Conservation (phyloP, 805 yeast species). For the Ogataea minuta region DNA sequence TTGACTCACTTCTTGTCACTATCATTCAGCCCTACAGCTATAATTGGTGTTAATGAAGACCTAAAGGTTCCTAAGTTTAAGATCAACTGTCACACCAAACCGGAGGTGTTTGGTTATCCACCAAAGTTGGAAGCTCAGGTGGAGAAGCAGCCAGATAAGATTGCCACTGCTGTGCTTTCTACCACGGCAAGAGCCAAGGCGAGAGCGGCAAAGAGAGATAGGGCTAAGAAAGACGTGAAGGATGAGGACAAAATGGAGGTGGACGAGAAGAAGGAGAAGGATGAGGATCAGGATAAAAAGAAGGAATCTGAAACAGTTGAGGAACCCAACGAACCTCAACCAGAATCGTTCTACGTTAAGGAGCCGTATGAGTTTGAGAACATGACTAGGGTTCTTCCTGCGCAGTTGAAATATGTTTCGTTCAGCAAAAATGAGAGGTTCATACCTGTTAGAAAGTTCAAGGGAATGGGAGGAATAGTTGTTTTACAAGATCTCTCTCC, state of each 20-base stretch:
- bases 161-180: slow-evolving; percentile 89
- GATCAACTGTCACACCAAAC: slow-evolving; percentile 76
- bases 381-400: slow-evolving; percentile 85
- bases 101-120: slow-evolving; percentile 82
- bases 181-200: slow-evolving; percentile 94
- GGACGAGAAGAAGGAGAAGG: slow-evolving; percentile 36
- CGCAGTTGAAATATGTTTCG: slow-evolving; percentile 79
- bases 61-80: slow-evolving; percentile 83
- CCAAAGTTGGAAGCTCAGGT: slow-evolving; percentile 78
- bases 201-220: slow-evolving; percentile 65
- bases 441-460: slow-evolving; percentile 77
- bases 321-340: slow-evolving; percentile 31
- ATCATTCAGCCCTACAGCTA: slow-evolving; percentile 89
- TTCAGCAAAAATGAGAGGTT: slow-evolving; percentile 74
- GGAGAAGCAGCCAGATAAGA: slow-evolving; percentile 81
- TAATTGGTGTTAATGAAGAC: slow-evolving; percentile 83
- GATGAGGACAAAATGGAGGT: slow-evolving; percentile 42
- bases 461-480: slow-evolving; percentile 66
- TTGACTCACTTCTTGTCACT: slow-evolving; percentile 87
- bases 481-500: slow-evolving; percentile 66
- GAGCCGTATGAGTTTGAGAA: slow-evolving; percentile 71
- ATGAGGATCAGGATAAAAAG: slow-evolving; percentile 23
- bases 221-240: slow-evolving; percentile 38
- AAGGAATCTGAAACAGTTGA: slow-evolving; percentile 21
- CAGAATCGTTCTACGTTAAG: slow-evolving; percentile 50